Base-by-base conservation (phyloP, 805 yeast species). In the Scheffersomyces amazonensis region DNA sequence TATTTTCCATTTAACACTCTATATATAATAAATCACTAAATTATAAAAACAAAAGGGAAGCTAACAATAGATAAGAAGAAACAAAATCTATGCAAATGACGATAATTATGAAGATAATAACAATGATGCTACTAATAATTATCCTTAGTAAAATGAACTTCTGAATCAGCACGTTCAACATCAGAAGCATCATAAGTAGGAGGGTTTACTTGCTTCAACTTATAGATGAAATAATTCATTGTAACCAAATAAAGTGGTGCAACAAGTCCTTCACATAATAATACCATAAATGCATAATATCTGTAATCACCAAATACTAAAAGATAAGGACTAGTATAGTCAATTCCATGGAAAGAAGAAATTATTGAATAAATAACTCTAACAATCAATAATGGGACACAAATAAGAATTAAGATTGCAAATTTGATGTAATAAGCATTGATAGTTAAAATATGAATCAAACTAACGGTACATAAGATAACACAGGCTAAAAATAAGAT, bases 231-330 rank as follows among this genome's bases (percentile, higher is more conserved):
- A 13, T 7, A 13, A 27, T 13, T 5, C 15, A 34, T 34, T 16
- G 32, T 37, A 10, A 30, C 10, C 23, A 32, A 28, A 21, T 35
- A 31, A n/a, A 39, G 19, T 8, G 25, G 17, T 4, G 33, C 17
- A 6, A 37, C 33, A 6, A 39, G 17, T 1, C 24, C 15, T 22
- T 39, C 43, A 22, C 32, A 16, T n/a, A 39, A 20, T 12, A 62
- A 48, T n/a, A 46, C 44, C 35, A 42, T 18, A 31, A 47, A 46
- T 9, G 43, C 34, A 35, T 47, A 45, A 30, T 45, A 47, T 28
- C 42, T 16, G 16, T 36, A 47, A 8, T 42, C 29, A 23, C 51
- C 49, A 35, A 44, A 40, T 20, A 40, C 34, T 15, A 48, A 33
- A 36, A 41, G 34, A 29, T 41, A 48, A 13, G 49, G 45, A 6